Conservation (phyloP, 1,284 basidiomycete genomes). For the Cystobasidiaceae sp. region DNA sequence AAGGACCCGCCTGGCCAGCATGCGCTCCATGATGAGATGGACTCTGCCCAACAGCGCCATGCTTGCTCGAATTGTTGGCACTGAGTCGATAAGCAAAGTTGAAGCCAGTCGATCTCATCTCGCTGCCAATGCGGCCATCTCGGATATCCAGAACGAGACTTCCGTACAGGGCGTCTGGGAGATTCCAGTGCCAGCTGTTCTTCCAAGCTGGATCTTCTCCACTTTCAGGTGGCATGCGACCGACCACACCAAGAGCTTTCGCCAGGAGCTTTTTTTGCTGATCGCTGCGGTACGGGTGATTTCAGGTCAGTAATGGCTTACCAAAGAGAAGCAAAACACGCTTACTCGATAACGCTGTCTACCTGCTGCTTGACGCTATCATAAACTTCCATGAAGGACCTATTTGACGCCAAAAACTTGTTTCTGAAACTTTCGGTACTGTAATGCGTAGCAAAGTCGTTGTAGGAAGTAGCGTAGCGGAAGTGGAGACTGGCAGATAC, state of each 20-base stretch:
- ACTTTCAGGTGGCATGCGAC: conserved; percentile 65
- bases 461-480: conserved; percentile 91
- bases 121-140: conserved; percentile 84
- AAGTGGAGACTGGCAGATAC: conserved; percentile 94
- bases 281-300: conserved; percentile 51
- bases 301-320: background rate
- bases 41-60: background rate
- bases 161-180: conserved; percentile 84
- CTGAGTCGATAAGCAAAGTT: conserved; percentile 88
- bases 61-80: background rate
- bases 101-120: conserved; percentile 90
- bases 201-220: conserved; percentile 87
- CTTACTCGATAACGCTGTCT: conserved; percentile 76
- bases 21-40: background rate
- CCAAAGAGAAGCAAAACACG: background rate
- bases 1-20: conserved; percentile 3
- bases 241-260: conserved; percentile 80
- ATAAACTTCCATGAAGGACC: conserved; percentile 84
- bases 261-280: conserved; percentile 81
- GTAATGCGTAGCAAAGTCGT: conserved; percentile 89
- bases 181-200: conserved; percentile 89
- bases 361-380: conserved; percentile 89
- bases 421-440: conserved; percentile 83
- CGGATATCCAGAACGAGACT: conserved; percentile 79
- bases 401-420: conserved; percentile 74